These are phyloP conservation scores for Termitomyces heimii DNA, from an alignment of 768 basidiomycete genomes.

Conservation along the genomic window DNA sequence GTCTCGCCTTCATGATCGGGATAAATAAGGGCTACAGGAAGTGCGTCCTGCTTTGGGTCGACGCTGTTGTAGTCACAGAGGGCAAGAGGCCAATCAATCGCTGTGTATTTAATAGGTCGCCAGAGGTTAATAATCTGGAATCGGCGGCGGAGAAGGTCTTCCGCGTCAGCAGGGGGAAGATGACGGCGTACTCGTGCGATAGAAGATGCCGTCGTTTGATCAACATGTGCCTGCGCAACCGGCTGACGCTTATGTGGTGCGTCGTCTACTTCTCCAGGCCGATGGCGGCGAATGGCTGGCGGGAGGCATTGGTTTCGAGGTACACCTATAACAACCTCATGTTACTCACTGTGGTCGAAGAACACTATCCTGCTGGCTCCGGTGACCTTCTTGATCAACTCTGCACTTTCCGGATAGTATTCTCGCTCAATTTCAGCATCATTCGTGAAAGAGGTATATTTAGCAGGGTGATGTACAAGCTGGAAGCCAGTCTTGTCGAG, in stretches of 20 bases:
- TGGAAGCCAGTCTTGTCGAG: conserved; percentile 51
- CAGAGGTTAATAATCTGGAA: conserved; percentile 61
- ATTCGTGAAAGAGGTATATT: conserved; percentile 39
- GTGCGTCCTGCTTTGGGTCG: conserved; percentile 31
- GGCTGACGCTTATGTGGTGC: conserved; percentile 37
- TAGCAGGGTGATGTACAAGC: conserved; percentile 21
- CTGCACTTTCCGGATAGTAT: conserved; percentile 55
- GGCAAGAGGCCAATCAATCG: conserved; percentile 44
- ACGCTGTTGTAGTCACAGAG: conserved; percentile 48
- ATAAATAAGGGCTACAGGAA: conserved; percentile 39
- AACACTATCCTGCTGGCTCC: conserved; percentile 53
- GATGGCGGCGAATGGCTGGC: conserved; percentile 28
- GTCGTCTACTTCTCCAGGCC: conserved; percentile 30
- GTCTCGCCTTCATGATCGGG: conserved; percentile 51
- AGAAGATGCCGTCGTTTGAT: conserved; percentile 42
- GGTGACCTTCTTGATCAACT: conserved; percentile 49
- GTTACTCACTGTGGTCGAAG: conserved; percentile 53
- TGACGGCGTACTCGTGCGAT: conserved; percentile 44
- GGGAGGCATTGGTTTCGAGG: background rate
- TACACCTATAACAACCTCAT: background rate
- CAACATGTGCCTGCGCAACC: conserved; percentile 40
- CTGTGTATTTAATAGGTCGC: conserved; percentile 46
- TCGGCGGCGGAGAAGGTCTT: conserved; percentile 35
- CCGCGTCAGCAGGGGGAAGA: conserved; percentile 39
- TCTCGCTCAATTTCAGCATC: conserved; percentile 41